Evolutionary conservation across 2,329 filamentous ascomycete species (phyloP), one percentile per base, ranked within the genome.

Genomic region (Dactylellina leptospora): DNA sequence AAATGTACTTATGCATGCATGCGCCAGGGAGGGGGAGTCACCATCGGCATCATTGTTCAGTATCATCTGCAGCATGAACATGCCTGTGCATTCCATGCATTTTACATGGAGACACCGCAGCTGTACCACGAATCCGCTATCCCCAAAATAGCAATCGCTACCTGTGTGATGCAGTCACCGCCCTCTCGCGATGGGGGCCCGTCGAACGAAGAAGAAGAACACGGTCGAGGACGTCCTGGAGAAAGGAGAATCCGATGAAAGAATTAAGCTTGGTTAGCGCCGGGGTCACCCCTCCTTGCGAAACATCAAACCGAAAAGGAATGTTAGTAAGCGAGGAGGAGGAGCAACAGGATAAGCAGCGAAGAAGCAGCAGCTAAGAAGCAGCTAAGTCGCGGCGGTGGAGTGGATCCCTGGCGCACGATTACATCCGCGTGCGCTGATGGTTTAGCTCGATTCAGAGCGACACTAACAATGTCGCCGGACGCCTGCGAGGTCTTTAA

Each of bases 161-260:
- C 42, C 66, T 71, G 66, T 63, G 59, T 63, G 66, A 63, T 71
- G 58, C 53, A 63, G 66, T 71, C 58, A 70, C 56, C 27, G 56
- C 56, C 56, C 59, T n/a, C 47, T 23, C 9, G 18, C 13, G 38
- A 63, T 33, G 23, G 59, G n/a, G 36, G 36, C 18, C 36, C 11
- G 33, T 38, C 10, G 36, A 5, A 48, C 58, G 47, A 44, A 36
- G 36, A 50, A 18, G 6, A 30, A 28, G 40, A 54, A 33, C 54
- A 5, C n/a, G n/a, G n/a, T n/a, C n/a, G n/a, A n/a, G n/a, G n/a
- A n/a, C n/a, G n/a, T n/a, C n/a, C n/a, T n/a, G n/a, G n/a, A n/a
- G n/a, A n/a, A n/a, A n/a, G n/a, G n/a, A n/a, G n/a, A n/a, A n/a
- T 13, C 30, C 30, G 30, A 33, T 13, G 6, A 6, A 6, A n/a